A percentile compares a stretch with the other conserved stretches of the same genome.
phyloP scores from a whole-genome alignment of 2,329 filamentous ascomycete species.

The Scedosporium dehoogii region DNA sequence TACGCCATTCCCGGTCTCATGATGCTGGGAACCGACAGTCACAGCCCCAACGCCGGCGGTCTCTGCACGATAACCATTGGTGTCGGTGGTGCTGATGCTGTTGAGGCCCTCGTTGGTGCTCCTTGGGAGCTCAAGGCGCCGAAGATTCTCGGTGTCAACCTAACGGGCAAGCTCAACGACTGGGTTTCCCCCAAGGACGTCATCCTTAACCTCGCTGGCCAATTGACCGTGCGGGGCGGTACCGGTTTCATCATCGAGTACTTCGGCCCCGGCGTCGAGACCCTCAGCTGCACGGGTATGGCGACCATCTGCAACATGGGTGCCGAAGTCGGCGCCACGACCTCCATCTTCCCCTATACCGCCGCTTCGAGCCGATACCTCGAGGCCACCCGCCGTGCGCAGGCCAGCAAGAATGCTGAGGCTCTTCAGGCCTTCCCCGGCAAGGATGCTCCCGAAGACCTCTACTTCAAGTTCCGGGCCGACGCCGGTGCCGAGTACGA shows the following conservation, averaged over 20 bases:
- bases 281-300: slow-evolving; percentile 87
- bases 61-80: slow-evolving; percentile 91
- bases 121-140: slow-evolving; percentile 98
- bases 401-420: slow-evolving; percentile 58
- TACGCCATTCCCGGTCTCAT: slow-evolving; percentile 94
- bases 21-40: slow-evolving; percentile 97
- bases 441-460: slow-evolving; percentile 32
- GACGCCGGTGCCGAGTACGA: slow-evolving; percentile 83
- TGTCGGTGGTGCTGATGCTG: slow-evolving; percentile 92
- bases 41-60: slow-evolving; percentile 95
- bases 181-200: slow-evolving; percentile 96
- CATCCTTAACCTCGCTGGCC: slow-evolving; percentile 80
- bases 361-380: slow-evolving; percentile 77
- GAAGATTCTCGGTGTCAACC: slow-evolving; percentile 74
- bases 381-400: slow-evolving; percentile 57
- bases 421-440: slow-evolving; percentile 46
- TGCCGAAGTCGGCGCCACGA: slow-evolving; percentile 87
- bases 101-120: slow-evolving; percentile 90
- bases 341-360: slow-evolving; percentile 89
- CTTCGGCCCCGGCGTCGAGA: slow-evolving; percentile 79
- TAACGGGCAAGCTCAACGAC: slow-evolving; percentile 73
- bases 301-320: slow-evolving; percentile 88
- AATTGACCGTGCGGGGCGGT: slow-evolving; percentile 84
- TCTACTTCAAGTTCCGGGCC: slow-evolving; percentile 57
- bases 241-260: slow-evolving; percentile 95